Base-by-base conservation (phyloP, 805 yeast genomes). In the Schwanniomyces sp. region DNA sequence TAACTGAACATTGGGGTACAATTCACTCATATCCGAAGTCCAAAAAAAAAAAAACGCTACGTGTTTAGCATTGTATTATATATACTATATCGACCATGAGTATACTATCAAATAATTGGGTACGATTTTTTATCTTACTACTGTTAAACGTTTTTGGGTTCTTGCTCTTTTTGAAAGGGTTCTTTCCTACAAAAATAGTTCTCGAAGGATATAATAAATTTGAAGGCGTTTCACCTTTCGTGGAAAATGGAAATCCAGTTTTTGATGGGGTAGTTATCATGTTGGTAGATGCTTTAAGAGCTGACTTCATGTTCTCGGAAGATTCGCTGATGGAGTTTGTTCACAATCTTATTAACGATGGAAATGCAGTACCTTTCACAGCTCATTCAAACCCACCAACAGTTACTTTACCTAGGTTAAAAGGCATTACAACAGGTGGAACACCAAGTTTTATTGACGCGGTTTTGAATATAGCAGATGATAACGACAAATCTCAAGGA, bases 361-460 rank as follows among this genome's bases (percentile, higher is more conserved):
- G 96, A 9, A 57, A 75, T 30, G 98, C 94, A 0, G 58, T 91
- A 43, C 97, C 97, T 0, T 91, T 82, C 64, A 94, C 99, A 0
- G 96, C 96, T 0, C 88, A 76, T 62, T 85, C 97, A 1, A 87
- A 88, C 53, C 98, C 99, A 1, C 99, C 99, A 2, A 94, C 99
- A 0, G 99, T 94, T 8, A 94, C 99, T 0, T 71, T 94, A 34
- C 99, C 99, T 0, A 78, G 99, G 49, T 72, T 94, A 44, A 94
- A 94, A 66, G 97, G 96, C 7, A 80, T 91, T 21, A 88, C 97
- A 0, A 90, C 97, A 0, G 99, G 99, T 0, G 87, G 97, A 0
- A 85, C 97, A 0, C 97, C 99, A 0, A 91, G 83, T 59, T 94
- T 94, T 57, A 73, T 94, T 42, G 99, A 94, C 67, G 98, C 98